Base-by-base conservation (phyloP, 2,329 filamentous ascomycete genomes). In the Dactylellina sp. region DNA sequence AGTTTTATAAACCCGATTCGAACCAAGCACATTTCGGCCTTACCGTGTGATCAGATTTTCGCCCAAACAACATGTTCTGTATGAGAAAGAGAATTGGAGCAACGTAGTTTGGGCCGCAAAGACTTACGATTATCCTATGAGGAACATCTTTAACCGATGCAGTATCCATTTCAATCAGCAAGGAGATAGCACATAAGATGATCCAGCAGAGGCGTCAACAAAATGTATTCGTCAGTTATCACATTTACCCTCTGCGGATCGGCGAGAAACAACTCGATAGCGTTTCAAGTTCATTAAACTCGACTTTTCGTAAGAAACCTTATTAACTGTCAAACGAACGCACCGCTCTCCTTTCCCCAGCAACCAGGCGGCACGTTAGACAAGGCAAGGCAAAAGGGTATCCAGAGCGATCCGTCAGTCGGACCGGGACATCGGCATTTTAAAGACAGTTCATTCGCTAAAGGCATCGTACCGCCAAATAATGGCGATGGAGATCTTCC, bases 351-450 rank as follows among this genome's bases (percentile, higher is more conserved):
- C n/a, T n/a, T n/a, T n/a, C n/a, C n/a, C n/a, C n/a, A n/a, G n/a
- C 37, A 14, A 6, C 37, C n/a, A 40, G 37, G n/a, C 12, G 37
- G 37, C 12, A 18, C 18, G 56, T n/a, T n/a, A n/a, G n/a, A n/a
- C n/a, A n/a, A n/a, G n/a, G n/a, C 37, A 40, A 39, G 49, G 61
- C 61, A n/a, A 65, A 65, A 65, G 9, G 61, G 50, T 46, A 28
- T 16, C 16, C 22, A 62, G 25, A 20, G 20, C 44, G 42, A 52
- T 62, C 28, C 16, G 25, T 32, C 28, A 57, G 49, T 14, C 59
- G n/a, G 18, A 50, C 35, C 66, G 66, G 68, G 65, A 65, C n/a
- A 61, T 42, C 68, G 68, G 68, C 68, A 72, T n/a, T 46, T 62
- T 39, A 16, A 20, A 32, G n/a, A 22, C 18, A 59, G 9, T 18